phyloP scores from a whole-genome alignment of 768 basidiomycete genomes.

The Leccinum uliginosum region DNA sequence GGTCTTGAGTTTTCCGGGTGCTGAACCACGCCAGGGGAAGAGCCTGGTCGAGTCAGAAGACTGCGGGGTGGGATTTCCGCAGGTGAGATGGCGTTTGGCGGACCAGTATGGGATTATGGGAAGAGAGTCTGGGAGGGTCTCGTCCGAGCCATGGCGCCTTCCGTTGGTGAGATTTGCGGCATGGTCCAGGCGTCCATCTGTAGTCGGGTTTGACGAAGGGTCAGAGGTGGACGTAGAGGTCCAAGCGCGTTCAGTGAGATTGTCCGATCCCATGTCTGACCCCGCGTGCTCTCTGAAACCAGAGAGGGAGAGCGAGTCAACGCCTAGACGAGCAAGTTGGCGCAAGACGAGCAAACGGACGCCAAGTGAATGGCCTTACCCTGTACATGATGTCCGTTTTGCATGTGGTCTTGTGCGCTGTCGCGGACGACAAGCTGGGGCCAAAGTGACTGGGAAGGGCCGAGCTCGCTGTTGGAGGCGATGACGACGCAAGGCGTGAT shows the following conservation, averaged over 20 bases:
- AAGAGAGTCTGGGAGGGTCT: constrained; percentile 41
- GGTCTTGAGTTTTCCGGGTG: constrained; percentile 86
- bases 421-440: not conserved
- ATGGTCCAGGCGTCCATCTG: constrained; percentile 25
- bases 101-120: constrained; percentile 80
- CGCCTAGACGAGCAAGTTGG: constrained; percentile 14
- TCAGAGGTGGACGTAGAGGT: constrained; percentile 46
- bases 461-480: constrained; percentile 7
- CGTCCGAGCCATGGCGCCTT: constrained; percentile 42
- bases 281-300: constrained; percentile 14
- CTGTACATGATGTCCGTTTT: constrained; percentile 26
- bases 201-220: constrained; percentile 40
- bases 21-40: constrained; percentile 74
- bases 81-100: constrained; percentile 85
- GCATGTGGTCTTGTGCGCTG: constrained; percentile 18
- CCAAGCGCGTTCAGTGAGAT: constrained; percentile 51
- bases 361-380: constrained; percentile 14
- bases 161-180: constrained; percentile 32
- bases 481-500: constrained; percentile 11
- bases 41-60: constrained; percentile 63
- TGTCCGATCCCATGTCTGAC: constrained; percentile 44
- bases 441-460: not conserved
- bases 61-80: constrained; percentile 76
- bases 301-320: constrained; percentile 13
- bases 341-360: not conserved